phyloP scores from a whole-genome alignment of 2,329 filamentous ascomycete genomes.

The Onygenales sp. region DNA sequence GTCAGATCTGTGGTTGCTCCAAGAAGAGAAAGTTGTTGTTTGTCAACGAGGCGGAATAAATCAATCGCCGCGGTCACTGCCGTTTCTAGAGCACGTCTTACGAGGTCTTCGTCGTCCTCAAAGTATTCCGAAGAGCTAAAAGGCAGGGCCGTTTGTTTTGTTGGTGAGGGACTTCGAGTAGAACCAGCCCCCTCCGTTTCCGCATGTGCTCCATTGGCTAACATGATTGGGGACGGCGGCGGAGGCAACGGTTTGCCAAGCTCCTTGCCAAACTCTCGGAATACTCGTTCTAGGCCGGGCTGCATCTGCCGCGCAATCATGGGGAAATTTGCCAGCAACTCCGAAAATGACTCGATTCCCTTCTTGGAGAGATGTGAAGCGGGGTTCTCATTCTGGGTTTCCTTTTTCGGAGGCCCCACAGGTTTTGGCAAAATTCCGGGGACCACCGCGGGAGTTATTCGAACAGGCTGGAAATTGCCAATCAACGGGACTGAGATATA shows the following conservation, averaged over 20 bases:
- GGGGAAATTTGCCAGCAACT: conserved; percentile 82
- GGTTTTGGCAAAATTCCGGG: conserved; percentile 29
- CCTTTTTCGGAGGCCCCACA: conserved; percentile 15
- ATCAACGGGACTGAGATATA: conserved; percentile 86
- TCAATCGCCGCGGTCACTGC: conserved; percentile 91
- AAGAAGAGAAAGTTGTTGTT: conserved; percentile 83
- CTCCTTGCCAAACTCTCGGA: conserved; percentile 77
- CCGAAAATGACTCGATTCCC: conserved; percentile 81
- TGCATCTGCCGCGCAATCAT: conserved; percentile 97
- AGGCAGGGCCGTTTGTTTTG: conserved; percentile 29
- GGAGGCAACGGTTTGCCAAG: conserved; percentile 78
- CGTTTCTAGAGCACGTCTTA: conserved; percentile 81
- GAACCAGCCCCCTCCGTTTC: conserved; percentile 30
- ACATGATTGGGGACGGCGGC: conserved; percentile 53
- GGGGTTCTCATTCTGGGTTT: conserved; percentile 23
- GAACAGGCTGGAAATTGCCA: conserved; percentile 68
- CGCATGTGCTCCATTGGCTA: conserved; percentile 41
- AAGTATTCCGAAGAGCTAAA: conserved; percentile 60
- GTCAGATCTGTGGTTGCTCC: conserved; percentile 91
- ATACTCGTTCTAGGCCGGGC: conserved; percentile 75
- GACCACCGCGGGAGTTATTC: conserved; percentile 57
- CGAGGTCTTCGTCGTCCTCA: conserved; percentile 83
- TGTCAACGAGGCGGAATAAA: conserved; percentile 89
- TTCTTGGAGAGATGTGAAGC: conserved; percentile 54
- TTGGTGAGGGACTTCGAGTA: conserved; percentile 20